Evolutionary conservation across 768 basidiomycete species (phyloP), one percentile per base, ranked within the genome.

Genomic region (Xerocomus potaroensis): DNA sequence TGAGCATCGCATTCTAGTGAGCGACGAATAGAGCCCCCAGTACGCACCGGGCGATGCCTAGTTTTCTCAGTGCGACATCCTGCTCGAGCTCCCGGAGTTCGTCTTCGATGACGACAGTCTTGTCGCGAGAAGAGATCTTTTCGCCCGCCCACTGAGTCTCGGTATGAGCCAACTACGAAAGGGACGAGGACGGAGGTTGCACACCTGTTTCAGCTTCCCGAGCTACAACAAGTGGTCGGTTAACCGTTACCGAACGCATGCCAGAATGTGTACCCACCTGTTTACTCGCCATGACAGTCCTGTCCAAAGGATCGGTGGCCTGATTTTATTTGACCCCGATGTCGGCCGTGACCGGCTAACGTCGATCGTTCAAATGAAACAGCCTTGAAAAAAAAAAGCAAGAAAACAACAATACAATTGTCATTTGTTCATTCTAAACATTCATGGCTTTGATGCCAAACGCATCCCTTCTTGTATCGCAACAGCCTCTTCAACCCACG

Each of bases 401-500:
- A 22, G 12, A 43, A 15, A 22, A 30, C 18, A 41, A 29, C 12
- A n/a, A n/a, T n/a, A n/a, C n/a, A n/a, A n/a, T n/a, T n/a, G n/a
- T n/a, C n/a, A n/a, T n/a, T n/a, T n/a, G n/a, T n/a, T n/a, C n/a
- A n/a, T n/a, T n/a, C 21, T 10, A 40, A 4, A 40, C 12, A 14
- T 10, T 43, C 54, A 75, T 51, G 69, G 68, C 68, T 74, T 62
- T 66, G 76, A 66, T 11, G 84, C 84, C 43, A 89, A 64, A 29
- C 87, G 77, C 62, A 83, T 70, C 0, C 90, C 89, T 56, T 94
- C 91, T 56, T 91, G 86, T 18, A 94, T 79, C 8, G 86, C 83
- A 42, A 92, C 83, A 6, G 91, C 91, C 72, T 82, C 81, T 56
- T 87, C 84, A 11, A 96, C 91, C 93, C 93, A 97, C 4, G 91